Evolutionary conservation across 192 early-diverging fungal genomes (phyloP), one percentile per base, ranked within the genome.

Genomic region (Pilaira anomala): DNA sequence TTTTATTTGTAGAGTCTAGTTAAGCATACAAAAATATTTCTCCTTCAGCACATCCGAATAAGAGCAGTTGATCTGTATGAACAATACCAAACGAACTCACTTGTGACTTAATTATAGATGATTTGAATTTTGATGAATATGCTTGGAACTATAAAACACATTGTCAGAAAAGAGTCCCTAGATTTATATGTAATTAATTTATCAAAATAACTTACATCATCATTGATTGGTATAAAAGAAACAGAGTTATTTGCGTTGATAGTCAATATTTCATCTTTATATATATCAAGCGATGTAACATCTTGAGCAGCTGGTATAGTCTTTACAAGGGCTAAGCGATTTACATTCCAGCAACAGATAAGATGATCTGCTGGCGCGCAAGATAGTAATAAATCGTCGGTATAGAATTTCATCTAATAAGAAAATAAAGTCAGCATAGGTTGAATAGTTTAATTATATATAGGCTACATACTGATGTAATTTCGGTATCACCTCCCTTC

Each of bases 51-150:
- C 80, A 85, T 42, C 83, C 83, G 42, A 85, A 68, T 4, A 85
- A 46, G 22, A 85, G 56, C 11, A 85, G 51, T 66, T 85, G 83
- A 68, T 85, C 82, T 33, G 79, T 75, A 11, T 80, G 79, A 22
- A 85, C 46, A 24, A 81, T 78, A 9, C 71, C 71, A 39, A 83
- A 78, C 21, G 70, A 76, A 7, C 79, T 81, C 21, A 85, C 76
- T 39, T 76, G 71, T 7, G 83, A 82, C 29, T 77, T 78, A 13
- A 85, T 76, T 7, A 78, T 78, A 0, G 80, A 79, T 7, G 76
- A 64, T 60, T 80, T 82, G 75, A 85, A 85, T 69, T 80, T 82
- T 0, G 80, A 82, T 28, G 80, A 79, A 46, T 85, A 85, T 11
- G 80, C 66, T 40, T 82, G 71, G 8, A 78, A 78, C 83, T 85